Base-by-base conservation (phyloP, 2,329 filamentous ascomycete genomes). In the Neonectria neomacrospora region DNA sequence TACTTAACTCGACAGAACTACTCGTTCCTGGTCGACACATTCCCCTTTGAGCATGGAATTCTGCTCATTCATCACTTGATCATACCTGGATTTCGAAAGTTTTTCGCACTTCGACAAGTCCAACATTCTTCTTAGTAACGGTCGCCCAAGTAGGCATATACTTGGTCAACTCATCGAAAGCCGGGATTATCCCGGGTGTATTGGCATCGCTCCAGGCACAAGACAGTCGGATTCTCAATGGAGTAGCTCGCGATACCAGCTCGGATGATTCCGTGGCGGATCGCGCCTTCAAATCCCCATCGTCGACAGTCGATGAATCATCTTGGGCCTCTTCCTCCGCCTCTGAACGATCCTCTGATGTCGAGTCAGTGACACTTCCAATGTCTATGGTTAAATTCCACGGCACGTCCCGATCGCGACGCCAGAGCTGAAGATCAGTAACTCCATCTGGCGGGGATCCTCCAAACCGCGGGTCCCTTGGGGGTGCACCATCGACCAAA, bases 171-270 rank as follows among this genome's bases (percentile, higher is more conserved):
- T 98, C 94, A 70, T 96, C 91, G 54, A 95, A 86, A 1, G 94
- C 94, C 0, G 95, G 94, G 51, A 98, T 94, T 1, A 84, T 83
- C 3, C 88, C 90, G 2, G 80, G 78, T 37, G 81, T 80, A 73
- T 97, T 97, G 47, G 87, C 89, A 80, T 99, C 96, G 72, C 91
- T 93, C 94, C 94, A 98, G 32, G 92, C 82, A 78, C 96, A 98
- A 16, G 90, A 84, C 1, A 94, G 88, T 34, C 81, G 85, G 1
- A 94, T 92, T 67, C 83, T 84, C 34, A 93, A 75, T 5, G 64
- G 51, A 14, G 71, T 67, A 5, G 61, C 61, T 42, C 55, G n/a
- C 45, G 50, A 42, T 1, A 26, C 37, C 14, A 28, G 42, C 2
- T n/a, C 28, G 2, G 39, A 12, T 10, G 50, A 53, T 11, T 50